phyloP scores from a whole-genome alignment of 2,329 filamentous ascomycete species.

The Penicillium sp. region DNA sequence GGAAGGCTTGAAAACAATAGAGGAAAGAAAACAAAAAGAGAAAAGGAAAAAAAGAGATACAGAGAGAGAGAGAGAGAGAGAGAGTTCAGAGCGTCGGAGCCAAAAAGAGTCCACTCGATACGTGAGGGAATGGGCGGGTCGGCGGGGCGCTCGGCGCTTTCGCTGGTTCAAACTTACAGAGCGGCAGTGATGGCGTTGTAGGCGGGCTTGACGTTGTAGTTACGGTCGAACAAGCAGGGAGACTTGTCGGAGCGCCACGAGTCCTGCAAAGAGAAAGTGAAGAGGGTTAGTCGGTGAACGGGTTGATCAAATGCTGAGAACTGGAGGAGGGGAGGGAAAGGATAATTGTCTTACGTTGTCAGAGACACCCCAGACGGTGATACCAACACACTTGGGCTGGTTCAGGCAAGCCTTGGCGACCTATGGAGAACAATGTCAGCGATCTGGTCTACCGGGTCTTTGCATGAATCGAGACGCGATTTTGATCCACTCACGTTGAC shows the following conservation, averaged over 20 bases:
- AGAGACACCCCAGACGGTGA: conserved; percentile 56
- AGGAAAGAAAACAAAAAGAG: no score
- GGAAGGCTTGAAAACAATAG: no score
- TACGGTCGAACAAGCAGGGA: conserved; percentile 41
- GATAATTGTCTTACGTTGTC: conserved; percentile 26
- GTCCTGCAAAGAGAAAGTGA: conserved; percentile 19
- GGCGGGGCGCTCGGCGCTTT: no score
- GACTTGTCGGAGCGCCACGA: conserved; percentile 35
- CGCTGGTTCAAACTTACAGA: background rate
- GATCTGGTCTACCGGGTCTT: no score
- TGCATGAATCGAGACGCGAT: no score
- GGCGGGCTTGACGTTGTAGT: conserved; percentile 39
- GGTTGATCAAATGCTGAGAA: no score
- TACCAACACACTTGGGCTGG: conserved; percentile 56
- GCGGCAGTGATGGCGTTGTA: conserved; percentile 24
- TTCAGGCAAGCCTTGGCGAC: conserved; percentile 52
- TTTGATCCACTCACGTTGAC: conserved; percentile 33
- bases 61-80: no score
- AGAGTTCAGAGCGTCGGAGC: no score
- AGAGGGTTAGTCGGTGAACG: background rate
- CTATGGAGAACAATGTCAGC: conserved; percentile 5
- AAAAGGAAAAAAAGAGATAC: no score
- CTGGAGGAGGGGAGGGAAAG: background rate
- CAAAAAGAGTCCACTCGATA: no score
- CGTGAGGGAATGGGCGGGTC: no score